A percentile compares a stretch with the other conserved stretches of the same genome.
Evolutionary conservation across 2,329 filamentous ascomycete genomes (phyloP).

Genomic region (Trichoderma semiorbis): DNA sequence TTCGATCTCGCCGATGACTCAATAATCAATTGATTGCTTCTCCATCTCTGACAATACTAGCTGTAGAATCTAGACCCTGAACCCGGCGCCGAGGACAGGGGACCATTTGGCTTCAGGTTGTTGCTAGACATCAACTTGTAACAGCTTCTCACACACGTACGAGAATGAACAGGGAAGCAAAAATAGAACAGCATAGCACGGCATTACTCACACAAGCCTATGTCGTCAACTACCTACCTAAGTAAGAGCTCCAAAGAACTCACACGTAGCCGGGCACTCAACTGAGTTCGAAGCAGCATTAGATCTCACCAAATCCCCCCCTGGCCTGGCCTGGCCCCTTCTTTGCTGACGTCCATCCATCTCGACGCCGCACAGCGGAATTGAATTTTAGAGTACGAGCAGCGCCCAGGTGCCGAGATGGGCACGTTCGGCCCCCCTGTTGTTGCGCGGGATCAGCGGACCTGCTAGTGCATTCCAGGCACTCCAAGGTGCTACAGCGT

Average conservation of each 20-base stretch:
- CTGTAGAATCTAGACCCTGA: background rate
- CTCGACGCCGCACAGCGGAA: background rate
- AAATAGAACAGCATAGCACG: background rate
- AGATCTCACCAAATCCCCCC: background rate
- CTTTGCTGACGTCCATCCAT: background rate
- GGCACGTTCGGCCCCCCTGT: background rate
- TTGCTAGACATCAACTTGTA: background rate
- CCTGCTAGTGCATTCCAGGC: background rate
- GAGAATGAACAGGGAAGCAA: background rate
- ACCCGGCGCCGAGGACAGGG: background rate
- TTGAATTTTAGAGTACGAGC: background rate
- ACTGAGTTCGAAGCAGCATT: background rate
- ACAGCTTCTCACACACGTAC: constrained; percentile 1
- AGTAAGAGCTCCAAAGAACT: background rate
- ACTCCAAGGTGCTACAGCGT: background rate
- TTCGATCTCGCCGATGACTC: background rate
- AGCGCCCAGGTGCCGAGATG: constrained; percentile 7
- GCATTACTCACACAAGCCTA: background rate
- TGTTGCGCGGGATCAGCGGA: constrained; percentile 4
- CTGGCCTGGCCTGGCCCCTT: background rate
- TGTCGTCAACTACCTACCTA: background rate
- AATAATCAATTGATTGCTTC: background rate
- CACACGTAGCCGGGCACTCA: background rate
- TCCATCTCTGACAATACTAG: background rate
- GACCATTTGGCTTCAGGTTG: background rate